These are phyloP conservation scores for Kuraishia cidri DNA, from an alignment of 805 yeast species.

Conservation along the genomic window DNA sequence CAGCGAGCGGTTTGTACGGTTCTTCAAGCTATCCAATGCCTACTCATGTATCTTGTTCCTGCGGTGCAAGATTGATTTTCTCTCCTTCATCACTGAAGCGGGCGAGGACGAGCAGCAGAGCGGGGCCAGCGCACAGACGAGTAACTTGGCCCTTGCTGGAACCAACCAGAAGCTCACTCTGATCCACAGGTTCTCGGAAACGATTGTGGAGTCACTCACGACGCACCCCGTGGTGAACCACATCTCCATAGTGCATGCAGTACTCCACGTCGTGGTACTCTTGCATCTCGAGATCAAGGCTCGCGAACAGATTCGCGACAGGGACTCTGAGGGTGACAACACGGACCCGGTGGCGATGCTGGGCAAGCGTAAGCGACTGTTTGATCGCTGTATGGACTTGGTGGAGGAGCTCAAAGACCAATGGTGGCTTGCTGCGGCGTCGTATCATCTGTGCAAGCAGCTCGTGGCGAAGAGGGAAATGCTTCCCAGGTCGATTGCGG, in stretches of 20 bases:
- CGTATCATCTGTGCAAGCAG: conserved; percentile 14
- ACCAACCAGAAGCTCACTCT: not conserved
- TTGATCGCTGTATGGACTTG: conserved; percentile 8
- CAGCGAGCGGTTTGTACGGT: conserved; percentile 6
- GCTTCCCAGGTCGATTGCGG: no score
- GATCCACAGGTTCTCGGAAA: conserved; percentile 6
- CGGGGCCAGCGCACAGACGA: not conserved
- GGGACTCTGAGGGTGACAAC: not conserved
- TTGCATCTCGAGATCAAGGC: conserved; percentile 16
- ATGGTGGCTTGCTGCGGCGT: conserved; percentile 22
- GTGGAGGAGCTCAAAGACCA: conserved; percentile 10
- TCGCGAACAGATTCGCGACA: conserved; percentile 7
- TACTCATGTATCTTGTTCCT: conserved; percentile 15
- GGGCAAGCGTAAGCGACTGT: conserved; percentile 8
- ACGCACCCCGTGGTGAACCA: conserved; percentile 13
- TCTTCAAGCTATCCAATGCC: conserved; percentile 10
- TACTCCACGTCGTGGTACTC: conserved; percentile 18
- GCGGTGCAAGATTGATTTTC: conserved; percentile 17
- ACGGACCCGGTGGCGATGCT: conserved; percentile 4
- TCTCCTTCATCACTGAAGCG: conserved; percentile 11
- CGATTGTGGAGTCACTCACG: conserved; percentile 7
- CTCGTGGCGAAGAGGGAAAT: conserved; percentile 7
- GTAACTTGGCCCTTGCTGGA: not conserved
- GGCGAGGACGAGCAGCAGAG: not conserved
- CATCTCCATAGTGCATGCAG: conserved; percentile 15